phyloP scores from a whole-genome alignment of 2,329 filamentous ascomycete genomes.

The Chalara sp. region DNA sequence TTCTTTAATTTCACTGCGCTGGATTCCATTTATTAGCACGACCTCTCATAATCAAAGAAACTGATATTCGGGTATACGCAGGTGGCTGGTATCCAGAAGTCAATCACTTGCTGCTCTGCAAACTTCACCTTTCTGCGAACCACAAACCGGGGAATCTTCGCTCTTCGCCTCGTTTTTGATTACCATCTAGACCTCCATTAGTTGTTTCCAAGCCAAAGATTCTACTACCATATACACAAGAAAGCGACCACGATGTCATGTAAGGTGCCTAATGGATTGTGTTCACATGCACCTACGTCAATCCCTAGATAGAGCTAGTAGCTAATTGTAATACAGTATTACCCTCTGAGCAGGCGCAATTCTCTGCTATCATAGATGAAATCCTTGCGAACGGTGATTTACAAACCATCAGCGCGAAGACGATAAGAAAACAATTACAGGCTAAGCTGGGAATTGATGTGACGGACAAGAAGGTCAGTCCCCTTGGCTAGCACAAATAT shows the following conservation, averaged over 20 bases:
- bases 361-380: conserved; percentile 31
- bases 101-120: neutral
- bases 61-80: no score
- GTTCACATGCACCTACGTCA: neutral
- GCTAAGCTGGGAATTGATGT: conserved; percentile 27
- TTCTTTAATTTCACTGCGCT: no score
- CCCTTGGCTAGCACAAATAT: neutral
- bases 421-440: conserved; percentile 29
- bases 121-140: neutral
- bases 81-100: no score
- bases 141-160: neutral
- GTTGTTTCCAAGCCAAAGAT: neutral
- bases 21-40: no score
- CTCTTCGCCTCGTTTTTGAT: neutral
- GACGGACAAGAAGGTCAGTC: conserved; percentile 29
- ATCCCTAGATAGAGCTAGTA: neutral
- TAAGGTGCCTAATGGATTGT: neutral
- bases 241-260: neutral
- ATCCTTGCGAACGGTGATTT: conserved; percentile 30
- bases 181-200: neutral
- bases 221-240: neutral
- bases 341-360: conserved; percentile 24
- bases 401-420: conserved; percentile 31
- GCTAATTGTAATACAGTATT: conserved; percentile 17
- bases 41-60: no score